Evolutionary conservation across 257 asterid species (phyloP), one percentile per base, ranked within the genome.

Genomic region (Ballota nigra): DNA sequence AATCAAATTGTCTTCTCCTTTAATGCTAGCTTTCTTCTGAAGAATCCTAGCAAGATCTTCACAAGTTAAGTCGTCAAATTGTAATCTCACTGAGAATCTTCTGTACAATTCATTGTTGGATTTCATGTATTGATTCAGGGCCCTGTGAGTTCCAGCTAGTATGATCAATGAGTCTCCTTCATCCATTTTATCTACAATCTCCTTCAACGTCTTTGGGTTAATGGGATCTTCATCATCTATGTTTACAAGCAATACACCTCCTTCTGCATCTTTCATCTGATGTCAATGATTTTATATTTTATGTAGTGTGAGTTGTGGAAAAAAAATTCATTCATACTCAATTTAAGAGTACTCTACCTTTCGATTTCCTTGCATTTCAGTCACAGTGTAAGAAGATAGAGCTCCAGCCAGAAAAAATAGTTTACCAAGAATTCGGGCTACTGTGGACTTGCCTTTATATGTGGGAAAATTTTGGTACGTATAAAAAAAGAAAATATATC

Each of bases 391-490:
- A 8, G 87, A 74, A 75, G 81, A 43, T 43, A 81, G 68, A 73
- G 69, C 86, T 72, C 88, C 86, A 18, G 84, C 79, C 53, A 86
- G 19, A 69, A 77, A 81, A 63, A 83, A 86, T 13, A 83, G 77
- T 76, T 86, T 86, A 34, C 78, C 88, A 33, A 83, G 78, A 79
- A 86, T 73, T 70, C 81, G 69, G 56, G 87, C 88, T 12, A 86
- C 83, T 24, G 52, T 75, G 43, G 88, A 86, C 79, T 86, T 86
- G 52, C 87, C 88, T 81, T 85, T 68, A 16, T 40, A 51, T 22
- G 34, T 6, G 36, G 69, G 9, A 40, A 31, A 55, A 45, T 40
- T 57, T 57, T 66, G 71, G 51, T 33, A 4, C 26, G 26, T 19
- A 60, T 1, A n/a, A 41, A 64, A 20, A 36, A 16, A 13, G 11